Conservation (phyloP, 139 green algal genomes). For the Chlorella sp. region DNA sequence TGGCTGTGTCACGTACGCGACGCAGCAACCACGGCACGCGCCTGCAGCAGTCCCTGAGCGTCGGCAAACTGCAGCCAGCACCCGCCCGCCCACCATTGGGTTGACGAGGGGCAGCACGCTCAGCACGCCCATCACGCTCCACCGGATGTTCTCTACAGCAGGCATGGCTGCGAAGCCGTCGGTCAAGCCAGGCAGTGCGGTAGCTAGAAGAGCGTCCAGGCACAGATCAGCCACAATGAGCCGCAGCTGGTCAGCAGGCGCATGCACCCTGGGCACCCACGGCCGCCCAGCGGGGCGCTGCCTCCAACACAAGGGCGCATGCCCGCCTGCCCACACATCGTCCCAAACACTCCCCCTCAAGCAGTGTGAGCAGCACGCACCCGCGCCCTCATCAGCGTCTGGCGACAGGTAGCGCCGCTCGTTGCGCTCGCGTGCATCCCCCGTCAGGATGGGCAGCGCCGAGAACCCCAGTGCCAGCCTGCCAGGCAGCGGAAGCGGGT, state of each 20-base stretch:
- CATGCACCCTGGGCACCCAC: too few relatives aligned
- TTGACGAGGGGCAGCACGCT: constrained; percentile 72
- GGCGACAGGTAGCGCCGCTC: constrained; percentile 23
- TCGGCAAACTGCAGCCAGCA: not conserved
- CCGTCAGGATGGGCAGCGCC: constrained; percentile 45
- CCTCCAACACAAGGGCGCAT: too few relatives aligned
- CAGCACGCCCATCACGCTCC: constrained; percentile 67
- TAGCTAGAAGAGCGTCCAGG: too few relatives aligned
- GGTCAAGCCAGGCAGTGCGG: too few relatives aligned
- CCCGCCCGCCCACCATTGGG: constrained; percentile 50
- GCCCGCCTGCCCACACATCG: not conserved
- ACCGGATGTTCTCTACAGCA: constrained; percentile 54
- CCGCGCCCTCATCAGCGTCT: constrained; percentile 24
- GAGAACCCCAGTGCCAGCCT: constrained; percentile 31
- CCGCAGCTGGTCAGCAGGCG: too few relatives aligned
- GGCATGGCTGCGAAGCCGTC: too few relatives aligned
- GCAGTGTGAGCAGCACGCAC: not conserved
- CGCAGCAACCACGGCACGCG: too few relatives aligned
- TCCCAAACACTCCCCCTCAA: not conserved
- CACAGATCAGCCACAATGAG: too few relatives aligned
- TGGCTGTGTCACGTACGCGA: too few relatives aligned
- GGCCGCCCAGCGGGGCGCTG: too few relatives aligned
- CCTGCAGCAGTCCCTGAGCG: too few relatives aligned
- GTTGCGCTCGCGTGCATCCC: constrained; percentile 40
- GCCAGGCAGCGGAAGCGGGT: too few relatives aligned